phyloP scores from a whole-genome alignment of 2,329 filamentous ascomycete species.

The Chaetomiaceae sp. region DNA sequence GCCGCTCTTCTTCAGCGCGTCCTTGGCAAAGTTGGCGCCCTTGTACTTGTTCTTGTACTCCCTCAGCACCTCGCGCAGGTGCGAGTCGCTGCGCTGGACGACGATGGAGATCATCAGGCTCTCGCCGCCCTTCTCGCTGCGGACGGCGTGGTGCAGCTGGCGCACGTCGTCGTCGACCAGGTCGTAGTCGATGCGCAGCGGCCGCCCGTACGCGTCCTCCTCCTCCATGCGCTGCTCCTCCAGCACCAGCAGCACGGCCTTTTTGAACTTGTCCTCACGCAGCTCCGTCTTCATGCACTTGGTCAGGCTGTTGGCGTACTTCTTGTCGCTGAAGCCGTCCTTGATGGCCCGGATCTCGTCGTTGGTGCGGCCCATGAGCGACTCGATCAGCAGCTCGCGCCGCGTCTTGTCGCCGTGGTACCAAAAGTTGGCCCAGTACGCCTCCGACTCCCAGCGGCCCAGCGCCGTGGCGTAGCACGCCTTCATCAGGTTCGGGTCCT shows the following conservation, averaged over 20 bases:
- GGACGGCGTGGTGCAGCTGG: conserved; percentile 62
- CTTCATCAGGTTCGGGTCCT: conserved; percentile 76
- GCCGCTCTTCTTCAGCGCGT: conserved; percentile 80
- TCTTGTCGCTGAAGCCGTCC: conserved; percentile 82
- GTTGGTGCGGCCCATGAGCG: conserved; percentile 84
- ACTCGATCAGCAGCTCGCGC: conserved; percentile 86
- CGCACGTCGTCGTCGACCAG: conserved; percentile 68
- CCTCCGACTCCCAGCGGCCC: conserved; percentile 86
- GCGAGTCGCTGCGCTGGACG: conserved; percentile 71
- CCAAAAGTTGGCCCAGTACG: conserved; percentile 98
- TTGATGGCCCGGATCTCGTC: conserved; percentile 85
- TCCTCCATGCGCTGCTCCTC: conserved; percentile 84
- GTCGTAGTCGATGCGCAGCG: conserved; percentile 51
- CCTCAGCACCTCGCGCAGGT: conserved; percentile 73
- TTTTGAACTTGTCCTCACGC: conserved; percentile 93
- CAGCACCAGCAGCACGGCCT: conserved; percentile 75
- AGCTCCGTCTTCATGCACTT: conserved; percentile 90
- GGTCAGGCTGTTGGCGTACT: conserved; percentile 75
- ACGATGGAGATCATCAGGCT: conserved; percentile 82
- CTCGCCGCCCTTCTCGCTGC: conserved; percentile 77
- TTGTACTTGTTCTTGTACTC: conserved; percentile 67
- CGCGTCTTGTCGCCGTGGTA: conserved; percentile 84
- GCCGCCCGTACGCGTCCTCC: conserved; percentile 57
- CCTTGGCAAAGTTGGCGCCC: conserved; percentile 76
- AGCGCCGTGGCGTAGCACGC: conserved; percentile 85